These are phyloP conservation scores for Spergularia bocconei DNA, from an alignment of 148 eudicot genomes.

Conservation along the genomic window DNA sequence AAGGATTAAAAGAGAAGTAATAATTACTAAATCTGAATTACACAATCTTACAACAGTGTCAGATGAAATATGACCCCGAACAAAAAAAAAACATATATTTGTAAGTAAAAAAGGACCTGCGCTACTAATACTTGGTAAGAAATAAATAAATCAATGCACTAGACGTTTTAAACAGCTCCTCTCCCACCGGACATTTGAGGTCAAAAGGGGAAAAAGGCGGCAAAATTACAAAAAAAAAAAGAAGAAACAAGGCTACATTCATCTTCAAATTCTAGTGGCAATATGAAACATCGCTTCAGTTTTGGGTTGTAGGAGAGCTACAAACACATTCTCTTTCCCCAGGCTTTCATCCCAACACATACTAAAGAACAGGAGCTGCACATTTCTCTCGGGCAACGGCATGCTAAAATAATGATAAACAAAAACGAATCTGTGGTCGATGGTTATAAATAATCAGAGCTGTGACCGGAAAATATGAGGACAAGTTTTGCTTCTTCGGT, in stretches of 20 bases:
- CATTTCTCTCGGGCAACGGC: slow-evolving; percentile 25
- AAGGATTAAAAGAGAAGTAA: too few species aligned
- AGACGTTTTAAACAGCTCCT: slow-evolving; percentile 34
- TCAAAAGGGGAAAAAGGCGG: slow-evolving; percentile 12
- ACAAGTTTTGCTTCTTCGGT: slow-evolving; percentile 12
- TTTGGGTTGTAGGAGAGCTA: slow-evolving; percentile 32
- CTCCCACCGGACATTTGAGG: slow-evolving; percentile 26
- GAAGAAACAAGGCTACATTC: slow-evolving; percentile 31
- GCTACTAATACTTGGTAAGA: slow-evolving; percentile 25
- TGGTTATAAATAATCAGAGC: slow-evolving; percentile 30
- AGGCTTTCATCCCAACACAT: slow-evolving; percentile 27
- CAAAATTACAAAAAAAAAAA: neutral
- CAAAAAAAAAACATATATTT: neutral
- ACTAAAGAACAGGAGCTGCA: slow-evolving; percentile 26
- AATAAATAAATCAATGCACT: slow-evolving; percentile 49
- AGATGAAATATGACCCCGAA: slow-evolving; percentile 19
- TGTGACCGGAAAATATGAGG: slow-evolving; percentile 21
- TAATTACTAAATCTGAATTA: too few species aligned
- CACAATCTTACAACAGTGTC: slow-evolving; percentile 15
- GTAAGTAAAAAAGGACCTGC: neutral
- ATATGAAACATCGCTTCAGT: slow-evolving; percentile 26
- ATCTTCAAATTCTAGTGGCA: slow-evolving; percentile 40
- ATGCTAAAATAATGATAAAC: slow-evolving; percentile 27
- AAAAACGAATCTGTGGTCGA: slow-evolving; percentile 27
- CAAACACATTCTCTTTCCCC: slow-evolving; percentile 30